Base-by-base conservation (phyloP, 768 basidiomycete genomes). In the Pisolithus orientalis region DNA sequence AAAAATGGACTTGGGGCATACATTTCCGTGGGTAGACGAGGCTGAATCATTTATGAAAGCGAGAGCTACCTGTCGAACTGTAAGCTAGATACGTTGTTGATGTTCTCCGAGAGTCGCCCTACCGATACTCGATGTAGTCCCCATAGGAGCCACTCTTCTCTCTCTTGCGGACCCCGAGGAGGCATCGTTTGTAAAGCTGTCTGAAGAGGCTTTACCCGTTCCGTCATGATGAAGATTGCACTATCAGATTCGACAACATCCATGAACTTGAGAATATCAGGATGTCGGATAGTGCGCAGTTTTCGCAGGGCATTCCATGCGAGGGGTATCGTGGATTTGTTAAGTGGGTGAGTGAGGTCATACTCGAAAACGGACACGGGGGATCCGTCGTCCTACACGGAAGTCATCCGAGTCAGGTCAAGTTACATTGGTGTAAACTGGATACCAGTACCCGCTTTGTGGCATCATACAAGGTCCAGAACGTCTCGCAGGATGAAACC, bases 201-300 rank as follows among this genome's bases (percentile, higher is more conserved):
- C 13, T 79, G 74, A 17, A 98, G 71, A 5, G 95, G 91, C 31
- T 80, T 77, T 11, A 98, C 86, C 4, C 91, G 85, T 69, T 99
- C 96, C 1, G 96, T 99, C 77, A 97, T 89, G 61, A 99, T 89
- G 66, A 90, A 87, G 40, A 98, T 80, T 1, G 80, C 80, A 11
- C 81, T 80, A 48, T 98, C 96, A 2, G 92, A 87, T 66, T 97
- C 94, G 16, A 91, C 82, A 1, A 81, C 90, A 57, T 97, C 96
- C 74, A 99, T 82, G 70, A 94, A 97, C 65, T 90, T 94, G 59
- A 99, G 81, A 2, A 98, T 82, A 68, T 98, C 94, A 0, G 96
- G 96, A 75, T 99, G 96, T 34, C 96, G 83, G 8, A 86, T 90
- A 3, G 90, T 87, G 40, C 94, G 81, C 13, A 98, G 75, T 66